phyloP scores from a whole-genome alignment of 495 filamentous ascomycete genomes.

The Penicillium verhagenii region DNA sequence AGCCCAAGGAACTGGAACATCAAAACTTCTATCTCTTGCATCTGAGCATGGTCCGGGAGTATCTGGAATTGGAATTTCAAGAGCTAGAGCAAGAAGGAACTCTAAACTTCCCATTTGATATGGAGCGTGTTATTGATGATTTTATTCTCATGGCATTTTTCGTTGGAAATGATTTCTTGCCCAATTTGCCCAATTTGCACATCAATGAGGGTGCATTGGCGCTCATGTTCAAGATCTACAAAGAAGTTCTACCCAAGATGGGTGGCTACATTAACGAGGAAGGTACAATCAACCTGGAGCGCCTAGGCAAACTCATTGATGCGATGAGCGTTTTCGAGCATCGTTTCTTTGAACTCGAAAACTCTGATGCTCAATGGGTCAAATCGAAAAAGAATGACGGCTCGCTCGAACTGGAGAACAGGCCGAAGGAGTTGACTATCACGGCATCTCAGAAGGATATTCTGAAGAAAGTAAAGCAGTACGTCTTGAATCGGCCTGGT shows the following conservation, averaged over 20 bases:
- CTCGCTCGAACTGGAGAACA: constrained; percentile 60
- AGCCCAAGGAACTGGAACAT: constrained; percentile 94
- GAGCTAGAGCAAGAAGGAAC: constrained; percentile 77
- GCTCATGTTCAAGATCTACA: constrained; percentile 97
- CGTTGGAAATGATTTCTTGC: constrained; percentile 98
- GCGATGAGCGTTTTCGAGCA: constrained; percentile 83
- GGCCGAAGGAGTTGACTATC: constrained; percentile 62
- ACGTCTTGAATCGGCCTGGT: constrained; percentile 61
- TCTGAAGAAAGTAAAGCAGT: constrained; percentile 79
- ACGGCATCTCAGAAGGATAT: constrained; percentile 78
- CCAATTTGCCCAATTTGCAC: constrained; percentile 92
- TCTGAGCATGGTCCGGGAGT: constrained; percentile 95
- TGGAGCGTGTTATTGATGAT: constrained; percentile 97
- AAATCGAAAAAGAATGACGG: constrained; percentile 63
- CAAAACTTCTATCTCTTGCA: constrained; percentile 99
- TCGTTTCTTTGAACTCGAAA: constrained; percentile 86
- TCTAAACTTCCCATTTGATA: constrained; percentile 79
- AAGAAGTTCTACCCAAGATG: constrained; percentile 79
- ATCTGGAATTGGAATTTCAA: constrained; percentile 95
- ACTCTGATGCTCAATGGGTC: constrained; percentile 86
- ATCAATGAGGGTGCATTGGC: constrained; percentile 98
- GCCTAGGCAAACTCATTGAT: constrained; percentile 75
- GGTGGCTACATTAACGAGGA: constrained; percentile 96
- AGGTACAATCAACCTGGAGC: constrained; percentile 82
- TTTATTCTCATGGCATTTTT: constrained; percentile 99